Evolutionary conservation across 2,329 filamentous ascomycete genomes (phyloP), one percentile per base, ranked within the genome.

Genomic region (Fusarium sulawesiense): DNA sequence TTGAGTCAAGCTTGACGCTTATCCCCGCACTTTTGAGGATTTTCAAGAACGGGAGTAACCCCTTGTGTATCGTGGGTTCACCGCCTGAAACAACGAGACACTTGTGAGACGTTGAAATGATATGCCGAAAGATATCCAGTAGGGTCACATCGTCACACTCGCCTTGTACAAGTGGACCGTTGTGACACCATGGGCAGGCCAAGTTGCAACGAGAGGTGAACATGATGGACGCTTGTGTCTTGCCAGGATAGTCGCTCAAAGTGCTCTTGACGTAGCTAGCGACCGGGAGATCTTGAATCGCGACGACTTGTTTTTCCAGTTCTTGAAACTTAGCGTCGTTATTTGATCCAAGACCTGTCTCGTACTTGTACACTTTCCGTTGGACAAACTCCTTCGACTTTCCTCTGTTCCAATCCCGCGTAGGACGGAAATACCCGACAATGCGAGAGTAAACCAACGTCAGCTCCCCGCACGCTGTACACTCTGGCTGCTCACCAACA

Each of bases 111-210:
- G 68, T 62, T 1, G 65, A 60, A 1, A 37, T 56, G n/a, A 72
- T 55, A 25, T 74, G 72, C 0, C 60, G 61, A 1, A 74, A 74
- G 7, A 74, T 23, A 6, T 73, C 72, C 1, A 68, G 27, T 4
- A 50, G 4, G 0, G 68, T 65, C 18, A 64, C 56, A 1, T 63
- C 63, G 23, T 73, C 72, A 4, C 70, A 45, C 9, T 63, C 59
- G 10, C 72, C 72, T 12, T 56, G 63, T 1, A 74, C 68, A 7
- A 74, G 55, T 1, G 72, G 70, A 0, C 72, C 72, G 11, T 74
- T 74, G 18, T 74, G 72, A 18, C 72, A 74, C 72, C 72, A 74
- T 1, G 72, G 70, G 6, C 72, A 74, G 1, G 70, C 62, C 7
- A 74, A 21, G 2, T 74, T 74, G 32, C 72, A 74, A 1, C 70